Evolutionary conservation across 306 rosid genomes (phyloP), one percentile per base, ranked within the genome.

Genomic region (Potentilla sterilis): DNA sequence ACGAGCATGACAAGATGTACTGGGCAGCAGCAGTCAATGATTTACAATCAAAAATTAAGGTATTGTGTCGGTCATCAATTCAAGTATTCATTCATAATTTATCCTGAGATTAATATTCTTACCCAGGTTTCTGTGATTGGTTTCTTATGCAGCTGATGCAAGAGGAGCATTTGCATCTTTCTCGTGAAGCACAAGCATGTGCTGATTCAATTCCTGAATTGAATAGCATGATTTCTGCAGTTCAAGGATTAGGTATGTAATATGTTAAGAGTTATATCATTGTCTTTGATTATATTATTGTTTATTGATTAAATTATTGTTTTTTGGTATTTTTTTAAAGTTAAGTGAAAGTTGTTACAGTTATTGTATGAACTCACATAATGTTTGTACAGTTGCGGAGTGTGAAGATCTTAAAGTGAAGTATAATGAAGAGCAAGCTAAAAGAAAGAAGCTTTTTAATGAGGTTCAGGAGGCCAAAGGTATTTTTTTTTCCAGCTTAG

Each of bases 381-480:
- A 76, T 3, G 43, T 66, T 74, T 80, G 43, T 83, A 83, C 89
- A 92, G 97, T 92, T 78, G 83, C 79, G 75, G 93, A 92, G 86
- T 90, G 92, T 84, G 97, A 92, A 81, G 97, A 92, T 78, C 92
- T 92, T 34, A 92, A 92, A 84, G 72, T 86, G 77, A 92, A 88
- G 80, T 92, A 88, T 82, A 78, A 80, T 2, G 97, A 92, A 77
- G 97, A 92, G 85, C 92, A 88, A 90, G 79, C 80, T 75, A 69
- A 80, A 87, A 88, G 96, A 77, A 92, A 84, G 83, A 87, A 83
- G 79, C 96, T 92, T 44, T 92, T 92, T 67, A 92, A 92, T 76
- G 96, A 90, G 83, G 93, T 90, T 87, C 97, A 90, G 75, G 97
- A 92, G 77, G 93, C 96, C 72, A 92, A 92, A 87, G 97, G 97